Evolutionary conservation across 208 protist genomes (phyloP).

Genomic region (Wallacemonas rigidus): DNA sequence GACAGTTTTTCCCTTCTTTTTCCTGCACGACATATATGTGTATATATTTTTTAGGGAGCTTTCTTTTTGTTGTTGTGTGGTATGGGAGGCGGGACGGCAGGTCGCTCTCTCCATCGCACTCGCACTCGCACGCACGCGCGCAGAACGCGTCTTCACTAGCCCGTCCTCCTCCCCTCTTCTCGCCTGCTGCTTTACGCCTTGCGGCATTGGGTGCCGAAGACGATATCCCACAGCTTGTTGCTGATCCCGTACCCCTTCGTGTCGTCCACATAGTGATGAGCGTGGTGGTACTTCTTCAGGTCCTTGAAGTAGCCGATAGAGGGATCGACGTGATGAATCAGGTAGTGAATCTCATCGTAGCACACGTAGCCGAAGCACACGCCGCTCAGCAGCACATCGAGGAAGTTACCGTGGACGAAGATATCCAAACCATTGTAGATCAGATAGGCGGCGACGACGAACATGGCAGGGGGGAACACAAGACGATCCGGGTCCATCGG

Average conservation of each 20-base stretch:
- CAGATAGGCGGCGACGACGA: constrained; percentile 30
- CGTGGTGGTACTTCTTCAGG: constrained; percentile 60
- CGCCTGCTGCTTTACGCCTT: constrained; percentile 15
- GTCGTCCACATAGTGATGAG: constrained; percentile 56
- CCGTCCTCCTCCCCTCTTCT: no score
- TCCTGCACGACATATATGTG: no score
- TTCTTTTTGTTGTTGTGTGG: constrained; percentile 24
- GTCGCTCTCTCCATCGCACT: not conserved
- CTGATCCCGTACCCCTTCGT: constrained; percentile 42
- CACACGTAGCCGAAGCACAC: constrained; percentile 44
- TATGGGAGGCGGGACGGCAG: no score
- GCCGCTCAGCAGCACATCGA: constrained; percentile 39
- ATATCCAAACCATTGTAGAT: constrained; percentile 39
- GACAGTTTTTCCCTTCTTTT: no score
- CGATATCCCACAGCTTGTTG: constrained; percentile 53
- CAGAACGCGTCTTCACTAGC: no score
- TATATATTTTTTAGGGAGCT: no score
- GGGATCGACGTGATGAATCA: constrained; percentile 48
- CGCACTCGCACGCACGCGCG: not conserved
- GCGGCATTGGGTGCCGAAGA: constrained; percentile 42
- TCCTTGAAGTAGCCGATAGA: constrained; percentile 45
- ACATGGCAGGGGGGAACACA: constrained; percentile 48
- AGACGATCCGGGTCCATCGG: constrained; percentile 62
- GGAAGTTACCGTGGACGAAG: constrained; percentile 40
- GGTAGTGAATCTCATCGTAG: constrained; percentile 54